Evolutionary conservation across 2,329 filamentous ascomycete genomes (phyloP).

Genomic region (Diplodia scrobiculata): DNA sequence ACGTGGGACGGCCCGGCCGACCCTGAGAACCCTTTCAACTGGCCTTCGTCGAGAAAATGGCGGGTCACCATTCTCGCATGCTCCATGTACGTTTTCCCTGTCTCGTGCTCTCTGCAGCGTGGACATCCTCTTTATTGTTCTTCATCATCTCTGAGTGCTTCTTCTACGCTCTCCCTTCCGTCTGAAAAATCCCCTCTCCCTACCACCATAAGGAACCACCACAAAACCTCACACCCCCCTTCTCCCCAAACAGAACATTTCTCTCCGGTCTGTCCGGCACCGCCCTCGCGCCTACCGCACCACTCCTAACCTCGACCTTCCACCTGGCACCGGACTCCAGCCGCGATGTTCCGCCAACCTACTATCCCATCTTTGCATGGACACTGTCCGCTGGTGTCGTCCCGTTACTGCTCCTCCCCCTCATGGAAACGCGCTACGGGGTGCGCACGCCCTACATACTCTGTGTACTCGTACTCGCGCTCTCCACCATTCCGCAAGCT

Average conservation of each 20-base stretch:
- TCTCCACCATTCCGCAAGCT: constrained; percentile 49
- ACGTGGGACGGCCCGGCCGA: constrained; percentile 15
- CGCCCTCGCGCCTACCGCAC: constrained; percentile 41
- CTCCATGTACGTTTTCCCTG: constrained; percentile 31
- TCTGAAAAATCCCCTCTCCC: background rate
- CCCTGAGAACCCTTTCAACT: constrained; percentile 36
- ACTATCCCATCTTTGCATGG: constrained; percentile 45
- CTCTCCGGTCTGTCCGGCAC: constrained; percentile 45
- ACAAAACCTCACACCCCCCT: background rate
- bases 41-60: constrained; percentile 41
- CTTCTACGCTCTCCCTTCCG: background rate
- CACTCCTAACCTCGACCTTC: constrained; percentile 35
- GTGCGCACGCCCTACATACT: constrained; percentile 32
- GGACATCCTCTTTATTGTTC: background rate
- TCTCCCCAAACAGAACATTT: constrained; percentile 35
- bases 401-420: constrained; percentile 42
- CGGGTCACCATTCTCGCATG: constrained; percentile 40
- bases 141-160: background rate
- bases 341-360: constrained; percentile 42
- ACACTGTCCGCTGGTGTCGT: constrained; percentile 43
- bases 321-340: background rate
- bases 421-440: constrained; percentile 46
- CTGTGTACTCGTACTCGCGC: constrained; percentile 43
- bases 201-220: background rate
- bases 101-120: background rate